Evolutionary conservation across 2,329 filamentous ascomycete genomes (phyloP), one percentile per base, ranked within the genome.

Genomic region (Incumbomyces delicatus): DNA sequence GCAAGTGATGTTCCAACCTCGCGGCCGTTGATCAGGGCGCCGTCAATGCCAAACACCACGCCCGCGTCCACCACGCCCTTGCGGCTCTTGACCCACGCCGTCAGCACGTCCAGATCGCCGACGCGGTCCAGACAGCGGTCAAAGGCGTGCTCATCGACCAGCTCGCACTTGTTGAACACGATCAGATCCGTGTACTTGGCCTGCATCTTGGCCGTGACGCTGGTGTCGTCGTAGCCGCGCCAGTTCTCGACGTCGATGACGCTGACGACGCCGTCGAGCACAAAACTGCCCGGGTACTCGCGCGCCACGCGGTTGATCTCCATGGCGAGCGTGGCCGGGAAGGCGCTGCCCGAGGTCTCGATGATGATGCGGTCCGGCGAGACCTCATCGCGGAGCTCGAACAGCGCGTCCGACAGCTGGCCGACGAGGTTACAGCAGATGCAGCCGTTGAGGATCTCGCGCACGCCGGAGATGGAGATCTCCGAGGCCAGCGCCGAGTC

Each of bases 371-470:
- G 78, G 62, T 95, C 85, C 0, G 88, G 90, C 4, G 56, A 52
- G 5, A 75, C 68, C 32, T 75, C 68, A 20, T 69, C 65, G 42
- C 77, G 76, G 34, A 98, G 80, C 60, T 92, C 81, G 36, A 76
- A 69, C 14, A 98, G 80, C 1, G 90, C 89, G 40, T 84, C 80
- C 50, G 80, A 78, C 6, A 98, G 79, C 65, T 94, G 87, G 13
- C 92, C 92, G 50, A 98, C 90, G 20, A 96, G 83, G 63, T 96
- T 96, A 72, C 92, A 98, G 77, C 92, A 98, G 66, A 98, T 96
- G 69, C 92, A 96, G 55, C 90, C 92, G 64, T 95, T 94, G 45
- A 98, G 81, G 1, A 98, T 76, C 66, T 98, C 92, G 58, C 85
- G 85, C 3, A 95, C 89, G 46, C 88, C 90, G 1, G 87, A 83